Evolutionary conservation across 768 basidiomycete genomes (phyloP).

Genomic region (Cystofilobasidium bisporidii): DNA sequence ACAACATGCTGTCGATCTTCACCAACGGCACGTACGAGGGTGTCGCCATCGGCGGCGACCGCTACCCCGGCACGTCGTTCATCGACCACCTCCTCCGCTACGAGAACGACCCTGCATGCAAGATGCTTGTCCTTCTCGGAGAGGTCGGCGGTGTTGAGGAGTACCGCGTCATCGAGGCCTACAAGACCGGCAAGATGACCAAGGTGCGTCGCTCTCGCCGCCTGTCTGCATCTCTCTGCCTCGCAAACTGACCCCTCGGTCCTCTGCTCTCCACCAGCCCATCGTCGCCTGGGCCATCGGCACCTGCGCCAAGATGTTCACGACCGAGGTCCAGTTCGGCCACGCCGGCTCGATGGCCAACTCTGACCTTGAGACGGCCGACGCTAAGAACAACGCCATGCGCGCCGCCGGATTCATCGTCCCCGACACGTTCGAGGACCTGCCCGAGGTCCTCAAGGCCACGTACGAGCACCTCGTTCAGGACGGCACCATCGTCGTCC

Average conservation of each 20-base stretch:
- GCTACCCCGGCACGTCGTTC: conserved; percentile 96
- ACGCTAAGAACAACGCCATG: conserved; percentile 96
- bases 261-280: conserved; percentile 42
- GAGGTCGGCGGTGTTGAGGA: conserved; percentile 99
- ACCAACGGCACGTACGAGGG: conserved; percentile 99
- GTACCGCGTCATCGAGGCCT: conserved; percentile 96
- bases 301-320: conserved; percentile 99
- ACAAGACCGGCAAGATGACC: conserved; percentile 82
- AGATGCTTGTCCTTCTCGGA: conserved; percentile 96
- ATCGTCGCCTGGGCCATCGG: conserved; percentile 99
- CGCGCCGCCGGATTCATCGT: conserved; percentile 89
- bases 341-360: conserved; percentile 98
- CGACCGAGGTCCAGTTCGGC: conserved; percentile 98
- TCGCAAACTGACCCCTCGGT: background rate
- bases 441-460: conserved; percentile 71
- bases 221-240: background rate
- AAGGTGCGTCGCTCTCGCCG: conserved; percentile 52
- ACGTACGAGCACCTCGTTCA: conserved; percentile 74
- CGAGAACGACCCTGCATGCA: conserved; percentile 93
- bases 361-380: conserved; percentile 93
- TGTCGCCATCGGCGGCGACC: conserved; percentile 98
- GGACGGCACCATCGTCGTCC: conserved; percentile 56
- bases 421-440: conserved; percentile 93
- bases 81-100: conserved; percentile 98
- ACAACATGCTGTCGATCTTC: conserved; percentile 93